These are phyloP conservation scores for Sarcomyxa edulis DNA, from an alignment of 768 basidiomycete species.

Conservation along the genomic window DNA sequence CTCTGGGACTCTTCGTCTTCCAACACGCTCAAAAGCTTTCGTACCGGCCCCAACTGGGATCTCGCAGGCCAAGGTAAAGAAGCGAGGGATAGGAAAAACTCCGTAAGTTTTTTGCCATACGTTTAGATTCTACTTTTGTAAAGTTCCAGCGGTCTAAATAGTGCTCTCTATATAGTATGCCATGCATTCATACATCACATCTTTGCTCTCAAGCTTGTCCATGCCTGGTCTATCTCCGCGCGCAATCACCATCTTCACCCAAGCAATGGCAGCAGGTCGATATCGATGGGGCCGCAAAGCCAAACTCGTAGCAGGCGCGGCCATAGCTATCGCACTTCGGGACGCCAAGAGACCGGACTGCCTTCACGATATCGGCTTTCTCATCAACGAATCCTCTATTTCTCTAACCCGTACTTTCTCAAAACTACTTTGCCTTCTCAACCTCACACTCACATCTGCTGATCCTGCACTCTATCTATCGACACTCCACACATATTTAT, in stretches of 20 bases:
- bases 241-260: conserved; percentile 63
- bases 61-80: conserved; percentile 65
- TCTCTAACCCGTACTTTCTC: conserved; percentile 53
- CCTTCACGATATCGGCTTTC: conserved; percentile 62
- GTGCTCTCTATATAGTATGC: conserved; percentile 39
- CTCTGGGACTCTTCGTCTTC: conserved; percentile 25
- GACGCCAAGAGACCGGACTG: conserved; percentile 66
- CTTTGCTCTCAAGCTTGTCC: conserved; percentile 53
- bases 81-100: conserved; percentile 58
- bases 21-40: conserved; percentile 43
- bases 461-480: conserved; percentile 61
- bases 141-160: too few species aligned
- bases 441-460: conserved; percentile 44
- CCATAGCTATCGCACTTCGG: conserved; percentile 65
- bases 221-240: conserved; percentile 59
- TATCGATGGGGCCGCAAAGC: conserved; percentile 76
- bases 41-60: conserved; percentile 49
- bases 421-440: conserved; percentile 45
- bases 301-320: conserved; percentile 63
- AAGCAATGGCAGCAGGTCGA: conserved; percentile 50
- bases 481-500: conserved; percentile 48
- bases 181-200: conserved; percentile 58
- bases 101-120: conserved; percentile 33
- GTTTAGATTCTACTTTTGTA: conserved; percentile 9
- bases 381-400: conserved; percentile 48